Percentiles rank a stretch among this genome's conserved stretches.
phyloP scores from a whole-genome alignment of 2,329 filamentous ascomycete species.

The Fusarium nurragi region DNA sequence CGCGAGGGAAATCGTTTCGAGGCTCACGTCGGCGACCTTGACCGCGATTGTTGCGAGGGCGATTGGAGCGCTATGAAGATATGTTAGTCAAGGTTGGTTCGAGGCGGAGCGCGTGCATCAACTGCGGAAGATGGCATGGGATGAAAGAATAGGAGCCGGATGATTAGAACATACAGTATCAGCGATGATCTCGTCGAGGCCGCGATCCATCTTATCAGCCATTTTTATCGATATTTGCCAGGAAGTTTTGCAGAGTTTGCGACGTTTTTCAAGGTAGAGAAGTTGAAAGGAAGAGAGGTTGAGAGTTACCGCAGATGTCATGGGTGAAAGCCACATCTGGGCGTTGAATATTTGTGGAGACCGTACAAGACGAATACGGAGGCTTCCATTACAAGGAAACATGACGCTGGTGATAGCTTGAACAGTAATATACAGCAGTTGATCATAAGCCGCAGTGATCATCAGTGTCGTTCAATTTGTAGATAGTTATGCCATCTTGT shows the following conservation, averaged over 20 bases:
- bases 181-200: slow-evolving; percentile 66
- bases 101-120: slow-evolving; percentile 23
- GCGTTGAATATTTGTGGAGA: slow-evolving; percentile 13
- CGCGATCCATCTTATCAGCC: slow-evolving; percentile 61
- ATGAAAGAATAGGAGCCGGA: slow-evolving; percentile 3
- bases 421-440: neutral
- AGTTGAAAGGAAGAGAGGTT: slow-evolving; percentile 4
- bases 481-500: no score
- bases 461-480: neutral
- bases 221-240: slow-evolving; percentile 41
- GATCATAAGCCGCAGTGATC: neutral
- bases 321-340: slow-evolving; percentile 26
- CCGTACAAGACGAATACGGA: neutral
- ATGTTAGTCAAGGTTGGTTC: slow-evolving; percentile 35
- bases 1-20: slow-evolving; percentile 70
- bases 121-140: neutral
- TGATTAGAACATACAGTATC: slow-evolving; percentile 53
- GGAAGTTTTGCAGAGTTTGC: neutral
- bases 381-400: neutral
- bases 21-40: slow-evolving; percentile 50
- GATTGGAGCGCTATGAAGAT: slow-evolving; percentile 42
- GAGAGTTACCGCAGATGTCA: slow-evolving; percentile 13
- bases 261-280: neutral
- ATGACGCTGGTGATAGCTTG: neutral
- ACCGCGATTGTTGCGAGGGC: slow-evolving; percentile 50